Conservation (phyloP, 1,139 yeast species). For the Candida freyschussii region DNA sequence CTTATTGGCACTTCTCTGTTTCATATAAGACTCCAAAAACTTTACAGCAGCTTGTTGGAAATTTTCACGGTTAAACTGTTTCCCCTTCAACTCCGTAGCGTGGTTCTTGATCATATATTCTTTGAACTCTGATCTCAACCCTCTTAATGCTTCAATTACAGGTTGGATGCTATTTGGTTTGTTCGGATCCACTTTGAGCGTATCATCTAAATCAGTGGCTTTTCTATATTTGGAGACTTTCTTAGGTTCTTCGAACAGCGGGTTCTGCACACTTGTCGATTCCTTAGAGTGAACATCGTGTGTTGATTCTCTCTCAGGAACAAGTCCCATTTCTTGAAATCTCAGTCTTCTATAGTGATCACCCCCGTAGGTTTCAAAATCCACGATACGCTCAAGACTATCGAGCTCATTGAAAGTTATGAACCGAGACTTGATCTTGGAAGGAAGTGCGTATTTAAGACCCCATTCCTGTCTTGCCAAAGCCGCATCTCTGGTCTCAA, state of each 20-base stretch:
- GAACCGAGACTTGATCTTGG: constrained; percentile 41
- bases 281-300: constrained; percentile 11
- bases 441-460: constrained; percentile 52
- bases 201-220: constrained; percentile 3
- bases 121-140: constrained; percentile 35
- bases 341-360: constrained; percentile 44
- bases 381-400: constrained; percentile 46
- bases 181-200: constrained; percentile 18
- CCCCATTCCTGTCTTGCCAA: constrained; percentile 60
- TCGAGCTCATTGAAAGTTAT: constrained; percentile 49
- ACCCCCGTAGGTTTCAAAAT: constrained; percentile 43
- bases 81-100: constrained; percentile 32
- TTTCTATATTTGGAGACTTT: not conserved
- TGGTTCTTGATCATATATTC: constrained; percentile 35
- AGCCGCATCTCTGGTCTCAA: constrained; percentile 53
- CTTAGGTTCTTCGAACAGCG: constrained; percentile 25
- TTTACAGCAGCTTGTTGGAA: constrained; percentile 34
- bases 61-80: constrained; percentile 28
- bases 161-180: constrained; percentile 9
- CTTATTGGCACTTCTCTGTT: constrained; percentile 25
- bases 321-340: constrained; percentile 48
- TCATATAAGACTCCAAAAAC: constrained; percentile 29
- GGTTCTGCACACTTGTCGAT: constrained; percentile 26
- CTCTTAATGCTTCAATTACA: constrained; percentile 19
- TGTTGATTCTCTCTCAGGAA: constrained; percentile 24